Evolutionary conservation across 495 filamentous ascomycete species (phyloP), one percentile per base, ranked within the genome.

Genomic region (Xylaria flabelliformis): DNA sequence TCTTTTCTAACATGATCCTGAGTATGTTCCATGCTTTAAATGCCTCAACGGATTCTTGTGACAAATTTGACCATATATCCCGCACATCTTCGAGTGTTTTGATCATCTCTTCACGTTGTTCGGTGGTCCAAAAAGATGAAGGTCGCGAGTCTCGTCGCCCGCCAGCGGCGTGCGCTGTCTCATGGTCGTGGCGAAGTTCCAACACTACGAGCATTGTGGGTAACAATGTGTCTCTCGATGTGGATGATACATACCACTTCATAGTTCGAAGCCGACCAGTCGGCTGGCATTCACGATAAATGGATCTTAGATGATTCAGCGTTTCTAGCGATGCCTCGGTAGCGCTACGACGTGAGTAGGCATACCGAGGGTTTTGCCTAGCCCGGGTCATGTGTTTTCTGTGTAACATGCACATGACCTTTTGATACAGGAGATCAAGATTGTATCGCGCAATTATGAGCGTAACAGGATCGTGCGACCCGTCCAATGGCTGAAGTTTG

Each of bases 181-280:
- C 58, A 42, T 83, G 83, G 68, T 88, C 85, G 73, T 83, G 85
- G 70, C 88, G 85, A 44, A 97, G 83, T 72, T 97, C 94, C 41
- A 97, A 83, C 74, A 90, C 91, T 24, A 98, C 86, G 69, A 97
- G 90, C 93, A 97, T 97, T 3, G 93, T 92, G 1, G 93, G 94
- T 21, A 97, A 90, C 17, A 97, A 82, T 75, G 95, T 97, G 74
- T 98, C 95, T 61, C 90, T 92, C 21, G 93, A 93, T 4, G 97
- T 86, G 3, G 85, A 84, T 21, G 89, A 93, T 64, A 95, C 89
- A 79, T 91, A 92, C 86, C 88, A 94, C 74, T 90, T 89, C 79
- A 93, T 90, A 26, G 86, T 86, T 67, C 91, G 88, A 51, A 95
- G 80, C 19, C 92, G 87, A 6, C 93, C 93, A 42, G 89, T 90